A percentile compares a stretch with the other conserved stretches of the same genome.
phyloP scores from a whole-genome alignment of 306 rosid species.

The Vachellia pachyceras region DNA sequence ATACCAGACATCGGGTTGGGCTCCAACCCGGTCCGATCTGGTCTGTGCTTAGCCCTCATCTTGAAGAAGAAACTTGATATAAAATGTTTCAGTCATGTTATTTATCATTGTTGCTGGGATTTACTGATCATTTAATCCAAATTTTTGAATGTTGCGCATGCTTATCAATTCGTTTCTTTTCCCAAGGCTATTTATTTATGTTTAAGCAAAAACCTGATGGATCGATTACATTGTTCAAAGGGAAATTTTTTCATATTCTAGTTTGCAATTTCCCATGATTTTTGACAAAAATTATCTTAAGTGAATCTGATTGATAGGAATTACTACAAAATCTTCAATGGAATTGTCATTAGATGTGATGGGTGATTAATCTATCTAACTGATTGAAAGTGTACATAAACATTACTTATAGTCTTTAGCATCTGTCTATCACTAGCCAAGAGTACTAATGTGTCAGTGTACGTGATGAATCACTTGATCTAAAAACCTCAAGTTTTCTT shows the following conservation, averaged over 20 bases:
- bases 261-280: slow-evolving; percentile 14
- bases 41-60: too few species aligned
- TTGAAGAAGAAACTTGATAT: not conserved
- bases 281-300: not conserved
- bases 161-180: not conserved
- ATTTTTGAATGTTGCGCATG: not conserved
- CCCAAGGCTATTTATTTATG: not conserved
- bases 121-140: not conserved
- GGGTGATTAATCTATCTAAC: not conserved
- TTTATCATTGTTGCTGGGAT: slow-evolving; percentile 2
- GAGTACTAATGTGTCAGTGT: not conserved
- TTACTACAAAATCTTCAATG: not conserved
- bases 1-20: too few species aligned
- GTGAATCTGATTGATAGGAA: slow-evolving; percentile 11
- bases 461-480: slow-evolving; percentile 7
- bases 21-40: too few species aligned
- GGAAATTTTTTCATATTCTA: not conserved
- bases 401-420: not conserved
- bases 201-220: slow-evolving; percentile 1
- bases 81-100: not conserved
- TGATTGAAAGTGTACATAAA: not conserved
- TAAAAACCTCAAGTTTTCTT: not conserved
- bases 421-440: not conserved
- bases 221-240: not conserved
- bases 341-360: slow-evolving; percentile 6